phyloP scores from a whole-genome alignment of 352 stramenopile genomes.

The Globisporangium polare region DNA sequence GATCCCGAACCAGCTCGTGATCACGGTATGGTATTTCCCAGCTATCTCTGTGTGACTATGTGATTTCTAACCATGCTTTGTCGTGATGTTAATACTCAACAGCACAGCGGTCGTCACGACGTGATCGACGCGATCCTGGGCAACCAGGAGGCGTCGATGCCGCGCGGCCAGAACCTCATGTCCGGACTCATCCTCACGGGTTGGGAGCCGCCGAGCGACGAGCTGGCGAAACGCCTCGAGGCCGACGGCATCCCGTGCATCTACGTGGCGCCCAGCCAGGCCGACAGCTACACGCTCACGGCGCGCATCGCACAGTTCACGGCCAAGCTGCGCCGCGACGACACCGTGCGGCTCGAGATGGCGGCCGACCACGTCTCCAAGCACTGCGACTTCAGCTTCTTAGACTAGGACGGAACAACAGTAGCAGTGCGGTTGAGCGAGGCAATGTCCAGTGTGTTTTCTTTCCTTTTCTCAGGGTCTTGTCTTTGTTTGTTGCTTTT shows the following conservation, averaged over 20 bases:
- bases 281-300: constrained; percentile 86
- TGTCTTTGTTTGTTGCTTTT: background rate
- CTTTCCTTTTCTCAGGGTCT: background rate
- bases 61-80: background rate
- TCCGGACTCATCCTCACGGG: constrained; percentile 81
- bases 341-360: constrained; percentile 70
- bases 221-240: constrained; percentile 65
- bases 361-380: constrained; percentile 75
- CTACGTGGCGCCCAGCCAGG: constrained; percentile 78
- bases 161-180: constrained; percentile 61
- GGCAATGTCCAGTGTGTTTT: background rate
- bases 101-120: constrained; percentile 79
- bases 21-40: constrained; percentile 44
- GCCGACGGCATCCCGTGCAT: constrained; percentile 85
- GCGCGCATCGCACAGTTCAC: constrained; percentile 77
- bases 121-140: constrained; percentile 85
- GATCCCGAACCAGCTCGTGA: constrained; percentile 82
- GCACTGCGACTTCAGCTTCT: constrained; percentile 80
- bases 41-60: background rate
- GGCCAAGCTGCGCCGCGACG: constrained; percentile 75
- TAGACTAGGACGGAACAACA: constrained; percentile 23
- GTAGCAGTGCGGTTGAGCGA: background rate
- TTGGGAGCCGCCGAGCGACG: constrained; percentile 69
- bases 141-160: constrained; percentile 73
- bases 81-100: background rate